phyloP scores from a whole-genome alignment of 768 basidiomycete species.

The Lactifluus hygrophoroides region DNA sequence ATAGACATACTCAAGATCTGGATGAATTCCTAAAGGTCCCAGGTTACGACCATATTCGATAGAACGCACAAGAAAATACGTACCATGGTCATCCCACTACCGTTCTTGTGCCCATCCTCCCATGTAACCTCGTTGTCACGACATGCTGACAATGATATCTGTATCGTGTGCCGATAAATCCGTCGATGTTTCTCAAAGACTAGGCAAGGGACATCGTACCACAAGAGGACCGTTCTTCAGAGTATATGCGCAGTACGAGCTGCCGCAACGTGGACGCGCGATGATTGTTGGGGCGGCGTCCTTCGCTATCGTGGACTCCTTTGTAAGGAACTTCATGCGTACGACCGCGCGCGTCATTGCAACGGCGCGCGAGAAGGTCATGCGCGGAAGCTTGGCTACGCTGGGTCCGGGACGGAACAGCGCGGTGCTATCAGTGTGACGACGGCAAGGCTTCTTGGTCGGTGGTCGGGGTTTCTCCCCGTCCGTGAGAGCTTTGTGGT shows the following conservation, averaged over 20 bases:
- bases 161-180: not conserved
- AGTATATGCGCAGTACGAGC: not conserved
- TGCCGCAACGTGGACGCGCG: not conserved
- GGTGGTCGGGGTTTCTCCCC: not conserved
- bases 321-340: not conserved
- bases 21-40: not conserved
- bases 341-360: not conserved
- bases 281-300: not conserved
- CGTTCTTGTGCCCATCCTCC: slow-evolving; percentile 9
- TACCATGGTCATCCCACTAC: slow-evolving; percentile 14
- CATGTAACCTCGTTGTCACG: not conserved
- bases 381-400: not conserved
- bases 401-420: not conserved
- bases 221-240: not conserved
- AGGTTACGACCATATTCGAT: not conserved
- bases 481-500: not conserved
- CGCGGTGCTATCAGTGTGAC: not conserved
- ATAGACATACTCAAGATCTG: not conserved
- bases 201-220: not conserved
- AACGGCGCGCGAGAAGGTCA: not conserved
- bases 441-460: not conserved
- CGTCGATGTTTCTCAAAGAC: not conserved
- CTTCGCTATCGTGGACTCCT: not conserved
- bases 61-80: not conserved
- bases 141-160: slow-evolving; percentile 16